Evolutionary conservation across 2,329 filamentous ascomycete species (phyloP).

Genomic region (Tolypocladium ovalisporum): DNA sequence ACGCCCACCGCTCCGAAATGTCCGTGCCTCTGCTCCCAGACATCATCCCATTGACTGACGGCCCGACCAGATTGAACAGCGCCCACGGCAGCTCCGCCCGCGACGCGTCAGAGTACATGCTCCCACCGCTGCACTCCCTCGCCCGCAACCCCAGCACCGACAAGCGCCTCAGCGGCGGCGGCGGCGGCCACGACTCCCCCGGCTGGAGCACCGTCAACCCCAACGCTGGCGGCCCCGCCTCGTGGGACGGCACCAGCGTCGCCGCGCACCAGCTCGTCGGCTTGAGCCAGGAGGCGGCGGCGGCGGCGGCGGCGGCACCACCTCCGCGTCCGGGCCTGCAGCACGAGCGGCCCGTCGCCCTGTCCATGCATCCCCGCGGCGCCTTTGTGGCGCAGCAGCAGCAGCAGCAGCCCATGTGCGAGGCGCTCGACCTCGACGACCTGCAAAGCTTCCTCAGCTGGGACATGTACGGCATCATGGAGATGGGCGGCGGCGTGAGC

Average conservation of each 20-base stretch:
- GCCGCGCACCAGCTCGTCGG: slow-evolving; percentile 16
- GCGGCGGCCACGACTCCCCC: slow-evolving; percentile 3
- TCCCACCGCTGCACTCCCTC: slow-evolving; percentile 12
- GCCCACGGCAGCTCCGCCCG: background rate
- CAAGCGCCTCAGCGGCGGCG: no score
- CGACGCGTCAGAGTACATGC: slow-evolving; percentile 8
- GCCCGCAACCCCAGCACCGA: slow-evolving; percentile 7
- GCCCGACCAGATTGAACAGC: slow-evolving; percentile 5
- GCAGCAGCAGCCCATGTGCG: slow-evolving; percentile 18
- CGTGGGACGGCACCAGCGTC: slow-evolving; percentile 15
- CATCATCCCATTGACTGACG: background rate
- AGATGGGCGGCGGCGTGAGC: slow-evolving; percentile 24
- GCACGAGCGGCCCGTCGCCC: slow-evolving; percentile 23
- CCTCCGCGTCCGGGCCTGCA: slow-evolving; percentile 20
- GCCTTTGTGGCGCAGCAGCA: slow-evolving; percentile 3
- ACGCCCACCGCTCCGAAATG: slow-evolving; percentile 10
- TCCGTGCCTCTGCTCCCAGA: background rate
- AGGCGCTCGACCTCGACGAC: slow-evolving; percentile 25
- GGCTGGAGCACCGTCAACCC: slow-evolving; percentile 12
- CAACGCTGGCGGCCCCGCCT: slow-evolving; percentile 7
- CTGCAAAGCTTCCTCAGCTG: slow-evolving; percentile 27
- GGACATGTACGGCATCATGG: slow-evolving; percentile 30
- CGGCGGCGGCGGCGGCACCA: no score
- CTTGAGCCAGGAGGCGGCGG: slow-evolving; percentile 12
- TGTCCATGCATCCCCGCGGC: no score